Percentiles rank a stretch among this genome's conserved stretches.
phyloP scores from a whole-genome alignment of 441 rosid species.

The Gossypium aridum region DNA sequence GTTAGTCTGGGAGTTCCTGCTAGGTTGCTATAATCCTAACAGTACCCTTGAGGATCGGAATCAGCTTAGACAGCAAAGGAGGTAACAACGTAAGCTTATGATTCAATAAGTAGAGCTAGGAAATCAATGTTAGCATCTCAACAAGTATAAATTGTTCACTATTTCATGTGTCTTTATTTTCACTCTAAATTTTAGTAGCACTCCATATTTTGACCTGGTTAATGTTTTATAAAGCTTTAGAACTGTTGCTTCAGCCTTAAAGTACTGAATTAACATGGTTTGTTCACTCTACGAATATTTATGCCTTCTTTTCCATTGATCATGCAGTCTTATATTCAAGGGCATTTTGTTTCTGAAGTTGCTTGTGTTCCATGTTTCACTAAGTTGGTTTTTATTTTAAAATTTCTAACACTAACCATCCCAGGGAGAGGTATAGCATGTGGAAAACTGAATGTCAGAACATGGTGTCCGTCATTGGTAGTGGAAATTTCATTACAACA shows the following conservation, averaged over 20 bases:
- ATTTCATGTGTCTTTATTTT: neutral
- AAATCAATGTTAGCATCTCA: neutral
- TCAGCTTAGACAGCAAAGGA: slow-evolving; percentile 54
- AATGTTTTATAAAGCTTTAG: neutral
- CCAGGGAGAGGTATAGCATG: slow-evolving; percentile 63
- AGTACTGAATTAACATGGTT: neutral
- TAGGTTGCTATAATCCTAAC: slow-evolving; percentile 90
- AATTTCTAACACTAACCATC: slow-evolving; percentile 16
- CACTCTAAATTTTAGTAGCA: neutral
- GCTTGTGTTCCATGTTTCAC: slow-evolving; percentile 2
- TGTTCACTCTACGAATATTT: neutral
- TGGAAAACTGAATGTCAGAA: slow-evolving; percentile 76
- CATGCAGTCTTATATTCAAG: neutral
- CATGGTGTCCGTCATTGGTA: slow-evolving; percentile 73
- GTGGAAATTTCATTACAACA: slow-evolving; percentile 49
- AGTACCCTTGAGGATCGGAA: slow-evolving; percentile 69
- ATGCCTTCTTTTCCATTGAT: neutral
- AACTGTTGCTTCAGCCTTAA: neutral
- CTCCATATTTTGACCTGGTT: slow-evolving; percentile 1
- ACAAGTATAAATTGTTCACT: neutral
- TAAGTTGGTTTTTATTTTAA: slow-evolving; percentile 12
- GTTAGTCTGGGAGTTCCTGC: slow-evolving; percentile 82
- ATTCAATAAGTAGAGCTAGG: neutral
- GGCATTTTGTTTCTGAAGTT: slow-evolving; percentile 5
- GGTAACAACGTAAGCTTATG: slow-evolving; percentile 31